Evolutionary conservation across 257 asterid genomes (phyloP).

Genomic region (Henckelia pumila): DNA sequence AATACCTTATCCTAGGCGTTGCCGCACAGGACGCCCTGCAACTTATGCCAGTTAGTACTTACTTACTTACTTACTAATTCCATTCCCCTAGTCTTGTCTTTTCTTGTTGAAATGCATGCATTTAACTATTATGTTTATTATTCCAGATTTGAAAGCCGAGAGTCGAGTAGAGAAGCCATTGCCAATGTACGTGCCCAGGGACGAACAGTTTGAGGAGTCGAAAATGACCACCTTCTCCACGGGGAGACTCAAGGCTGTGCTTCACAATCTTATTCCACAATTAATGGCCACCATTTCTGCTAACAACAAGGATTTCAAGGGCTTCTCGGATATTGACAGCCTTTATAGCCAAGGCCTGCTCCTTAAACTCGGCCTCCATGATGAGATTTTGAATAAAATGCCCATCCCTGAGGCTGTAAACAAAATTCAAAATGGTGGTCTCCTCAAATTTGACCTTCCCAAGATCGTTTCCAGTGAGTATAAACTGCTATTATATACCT

Average conservation of each 20-base stretch:
- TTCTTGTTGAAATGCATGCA: no score
- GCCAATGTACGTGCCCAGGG: constrained; percentile 93
- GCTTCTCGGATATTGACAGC: constrained; percentile 81
- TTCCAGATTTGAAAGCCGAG: constrained; percentile 61
- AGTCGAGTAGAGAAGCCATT: constrained; percentile 93
- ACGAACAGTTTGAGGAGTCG: constrained; percentile 94
- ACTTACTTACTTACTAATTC: no score
- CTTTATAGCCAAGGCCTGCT: constrained; percentile 85
- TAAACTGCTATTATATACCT: no score
- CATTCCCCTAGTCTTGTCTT: no score
- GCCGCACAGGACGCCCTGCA: constrained; percentile 82
- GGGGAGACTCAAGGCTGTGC: constrained; percentile 84
- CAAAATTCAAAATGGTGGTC: constrained; percentile 71
- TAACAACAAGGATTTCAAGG: constrained; percentile 74
- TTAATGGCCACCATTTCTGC: constrained; percentile 78
- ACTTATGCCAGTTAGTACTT: constrained; percentile 76
- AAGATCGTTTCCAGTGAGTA: constrained; percentile 81
- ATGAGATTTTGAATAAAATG: constrained; percentile 66
- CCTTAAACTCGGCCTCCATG: constrained; percentile 76
- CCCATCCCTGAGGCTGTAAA: constrained; percentile 68
- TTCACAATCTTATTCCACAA: constrained; percentile 76
- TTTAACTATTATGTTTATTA: no score
- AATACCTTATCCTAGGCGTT: constrained; percentile 83
- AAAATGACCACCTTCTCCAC: constrained; percentile 76
- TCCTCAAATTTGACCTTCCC: constrained; percentile 81